These are phyloP conservation scores for Dendrobium chrysotoxum DNA, from an alignment of 106 monocot species.

Conservation along the genomic window DNA sequence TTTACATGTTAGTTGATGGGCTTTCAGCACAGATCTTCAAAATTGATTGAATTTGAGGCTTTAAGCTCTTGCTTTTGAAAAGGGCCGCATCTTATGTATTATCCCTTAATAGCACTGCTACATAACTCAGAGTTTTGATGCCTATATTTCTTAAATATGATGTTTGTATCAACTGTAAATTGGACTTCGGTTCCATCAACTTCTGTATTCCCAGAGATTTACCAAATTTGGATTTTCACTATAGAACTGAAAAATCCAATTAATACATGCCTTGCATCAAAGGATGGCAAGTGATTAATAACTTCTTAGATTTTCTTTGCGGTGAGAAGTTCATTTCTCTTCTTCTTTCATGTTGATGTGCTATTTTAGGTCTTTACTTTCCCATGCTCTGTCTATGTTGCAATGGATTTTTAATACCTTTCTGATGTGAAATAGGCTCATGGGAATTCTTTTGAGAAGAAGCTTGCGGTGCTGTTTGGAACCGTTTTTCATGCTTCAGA, in stretches of 20 bases:
- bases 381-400: background rate
- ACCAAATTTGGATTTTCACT: background rate
- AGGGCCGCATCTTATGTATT: background rate
- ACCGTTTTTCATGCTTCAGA: constrained; percentile 31
- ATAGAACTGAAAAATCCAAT: background rate
- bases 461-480: constrained; percentile 56
- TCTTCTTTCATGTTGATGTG: background rate
- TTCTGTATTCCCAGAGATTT: background rate
- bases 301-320: background rate
- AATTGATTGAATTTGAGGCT: background rate
- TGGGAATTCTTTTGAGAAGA: constrained; percentile 89
- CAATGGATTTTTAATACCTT: background rate
- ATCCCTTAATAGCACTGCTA: background rate
- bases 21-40: background rate
- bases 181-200: background rate
- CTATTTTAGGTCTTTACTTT: constrained; percentile 3
- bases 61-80: background rate
- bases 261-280: background rate
- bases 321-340: background rate
- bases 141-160: background rate
- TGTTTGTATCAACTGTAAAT: background rate
- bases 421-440: constrained; percentile 35
- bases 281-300: background rate
- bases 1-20: background rate
- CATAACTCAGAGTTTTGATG: background rate